Conservation (phyloP, 129 eudicot species). For the Oenanthe sinensis region DNA sequence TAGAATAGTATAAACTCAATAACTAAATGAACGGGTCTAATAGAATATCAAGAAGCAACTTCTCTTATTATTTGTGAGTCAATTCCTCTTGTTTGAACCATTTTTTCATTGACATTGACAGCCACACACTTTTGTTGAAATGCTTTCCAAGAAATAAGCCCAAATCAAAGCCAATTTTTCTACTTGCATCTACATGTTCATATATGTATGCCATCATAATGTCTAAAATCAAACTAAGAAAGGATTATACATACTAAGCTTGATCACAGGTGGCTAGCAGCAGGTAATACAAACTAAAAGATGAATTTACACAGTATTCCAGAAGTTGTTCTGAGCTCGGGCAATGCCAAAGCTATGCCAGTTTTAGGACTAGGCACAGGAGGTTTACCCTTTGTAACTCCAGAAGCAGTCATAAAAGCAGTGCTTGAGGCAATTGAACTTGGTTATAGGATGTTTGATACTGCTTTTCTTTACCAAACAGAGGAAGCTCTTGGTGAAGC, state of each 20-base stretch:
- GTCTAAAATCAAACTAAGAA: not conserved
- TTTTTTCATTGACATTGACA: not conserved
- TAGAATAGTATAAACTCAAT: not conserved
- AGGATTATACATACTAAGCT: not conserved
- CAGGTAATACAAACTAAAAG: not conserved
- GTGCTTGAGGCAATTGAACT: conserved; percentile 20
- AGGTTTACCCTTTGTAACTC: conserved; percentile 6
- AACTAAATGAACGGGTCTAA: not conserved
- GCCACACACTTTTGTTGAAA: not conserved
- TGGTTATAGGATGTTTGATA: conserved; percentile 26
- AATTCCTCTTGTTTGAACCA: not conserved
- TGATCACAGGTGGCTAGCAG: not conserved
- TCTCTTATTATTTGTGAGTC: not conserved
- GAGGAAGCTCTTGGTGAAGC: conserved; percentile 25
- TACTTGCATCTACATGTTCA: not conserved
- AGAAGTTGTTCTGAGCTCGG: conserved; percentile 1
- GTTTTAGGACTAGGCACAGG: conserved; percentile 22
- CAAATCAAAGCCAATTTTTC: not conserved
- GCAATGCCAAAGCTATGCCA: conserved; percentile 13
- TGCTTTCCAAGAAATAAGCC: not conserved
- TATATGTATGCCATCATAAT: not conserved
- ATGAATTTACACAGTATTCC: not conserved
- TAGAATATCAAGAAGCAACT: not conserved
- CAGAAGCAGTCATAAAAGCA: conserved; percentile 1
- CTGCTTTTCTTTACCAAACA: conserved; percentile 19